Evolutionary conservation across 2,329 filamentous ascomycete species (phyloP), one percentile per base, ranked within the genome.

Genomic region (Fusarium haematococcum): DNA sequence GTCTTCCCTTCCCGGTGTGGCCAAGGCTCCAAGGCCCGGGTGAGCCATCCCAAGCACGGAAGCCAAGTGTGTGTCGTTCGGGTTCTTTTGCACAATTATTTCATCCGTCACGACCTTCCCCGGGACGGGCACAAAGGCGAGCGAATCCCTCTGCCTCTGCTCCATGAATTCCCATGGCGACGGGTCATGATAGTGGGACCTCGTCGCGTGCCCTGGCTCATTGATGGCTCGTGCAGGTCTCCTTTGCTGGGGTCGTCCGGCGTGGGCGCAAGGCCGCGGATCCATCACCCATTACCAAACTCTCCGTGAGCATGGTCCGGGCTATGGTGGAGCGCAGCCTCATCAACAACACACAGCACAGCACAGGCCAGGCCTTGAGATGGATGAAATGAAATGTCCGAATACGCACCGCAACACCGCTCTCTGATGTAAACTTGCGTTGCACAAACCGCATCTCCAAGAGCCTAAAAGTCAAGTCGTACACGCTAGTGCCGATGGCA

Each of bases 1-100:
- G 74, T 77, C 63, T 77, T 77, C 77, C 77, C 59, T 77, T 77
- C 77, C 77, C 59, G 56, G 57, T 52, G 77, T 58, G 60, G 59
- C 70, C 63, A 68, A 67, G 68, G 20, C 43, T 4, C 16, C 62
- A 41, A 41, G 39, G 39, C n/a, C 41, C 25, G 57, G 61, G 52
- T 33, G 35, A 33, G 54, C 23, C 48, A 30, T 32, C 25, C 48
- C 48, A 52, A 32, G 48, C 25, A 52, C 8, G 48, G 48, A 52
- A 52, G 48, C 25, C 59, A 56, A 43, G 58, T 50, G 62, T 61
- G 35, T 30, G 39, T 43, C n/a, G 48, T 30, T 52, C 48, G 48
- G 48, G 48, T 32, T 59, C 67, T 56, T 33, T 57, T 63, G 64
- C 67, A 58, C 54, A 64, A 35, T 25, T 23, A 39, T 39, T 45